These are phyloP conservation scores for Vaccinium corymbosum DNA, from an alignment of 148 eudicot species.

Conservation along the genomic window DNA sequence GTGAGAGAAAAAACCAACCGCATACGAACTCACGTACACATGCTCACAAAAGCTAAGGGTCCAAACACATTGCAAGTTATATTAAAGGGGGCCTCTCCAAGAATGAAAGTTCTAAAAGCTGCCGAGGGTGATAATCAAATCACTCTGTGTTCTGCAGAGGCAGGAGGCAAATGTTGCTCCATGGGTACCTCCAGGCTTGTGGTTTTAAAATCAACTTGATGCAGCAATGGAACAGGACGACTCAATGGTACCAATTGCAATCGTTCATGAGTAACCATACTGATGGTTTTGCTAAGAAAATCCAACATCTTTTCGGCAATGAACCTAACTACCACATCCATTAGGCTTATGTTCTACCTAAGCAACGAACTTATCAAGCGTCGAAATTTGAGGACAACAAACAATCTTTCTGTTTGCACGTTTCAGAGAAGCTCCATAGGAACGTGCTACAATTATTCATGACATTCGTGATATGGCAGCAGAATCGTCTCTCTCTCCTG, in stretches of 20 bases:
- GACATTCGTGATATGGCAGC: background rate
- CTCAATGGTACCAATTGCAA: background rate
- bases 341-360: background rate
- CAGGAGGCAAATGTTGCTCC: background rate
- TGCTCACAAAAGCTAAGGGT: too few relatives aligned
- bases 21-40: too few relatives aligned
- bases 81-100: background rate
- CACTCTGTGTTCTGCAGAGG: background rate
- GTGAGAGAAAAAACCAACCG: too few relatives aligned
- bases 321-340: too few relatives aligned
- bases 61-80: too few relatives aligned
- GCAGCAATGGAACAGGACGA: background rate
- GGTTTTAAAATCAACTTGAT: background rate
- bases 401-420: background rate
- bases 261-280: background rate
- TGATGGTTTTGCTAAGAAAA: background rate
- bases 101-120: background rate
- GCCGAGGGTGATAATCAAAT: background rate
- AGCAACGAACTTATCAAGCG: background rate
- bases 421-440: background rate
- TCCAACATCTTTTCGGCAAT: background rate
- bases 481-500: background rate
- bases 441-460: background rate
- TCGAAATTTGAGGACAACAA: background rate
- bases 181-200: too few relatives aligned